These are phyloP conservation scores for Fusarium buharicum DNA, from an alignment of 2,329 filamentous ascomycete species.

Conservation along the genomic window DNA sequence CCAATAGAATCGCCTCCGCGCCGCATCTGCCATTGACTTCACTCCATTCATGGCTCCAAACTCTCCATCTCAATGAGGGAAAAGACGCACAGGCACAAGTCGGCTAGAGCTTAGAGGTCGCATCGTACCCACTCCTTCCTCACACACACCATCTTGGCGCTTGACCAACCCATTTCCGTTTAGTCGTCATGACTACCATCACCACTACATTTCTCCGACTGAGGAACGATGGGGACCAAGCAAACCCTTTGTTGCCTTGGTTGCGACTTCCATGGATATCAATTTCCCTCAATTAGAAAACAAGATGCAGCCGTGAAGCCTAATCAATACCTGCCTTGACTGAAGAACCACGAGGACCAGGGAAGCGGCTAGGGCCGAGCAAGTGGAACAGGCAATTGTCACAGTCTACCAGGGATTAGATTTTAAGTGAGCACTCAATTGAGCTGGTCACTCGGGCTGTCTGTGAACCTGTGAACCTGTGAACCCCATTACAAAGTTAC, in stretches of 20 bases:
- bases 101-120: constrained; percentile 32
- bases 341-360: constrained; percentile 1
- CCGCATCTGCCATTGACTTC: constrained; percentile 30
- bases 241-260: neutral
- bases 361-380: constrained; percentile 25
- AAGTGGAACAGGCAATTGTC: constrained; percentile 26
- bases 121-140: constrained; percentile 34
- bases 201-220: constrained; percentile 36
- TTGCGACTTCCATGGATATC: neutral
- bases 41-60: constrained; percentile 20
- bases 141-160: constrained; percentile 36
- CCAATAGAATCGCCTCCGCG: constrained; percentile 21
- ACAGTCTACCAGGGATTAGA: constrained; percentile 10
- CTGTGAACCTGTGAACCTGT: no score
- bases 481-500: constrained; percentile 10
- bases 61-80: constrained; percentile 35
- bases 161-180: constrained; percentile 38
- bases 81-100: constrained; percentile 37
- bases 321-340: neutral
- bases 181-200: constrained; percentile 37
- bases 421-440: constrained; percentile 24
- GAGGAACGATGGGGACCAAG: constrained; percentile 4
- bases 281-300: neutral
- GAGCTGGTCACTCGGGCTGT: constrained; percentile 23
- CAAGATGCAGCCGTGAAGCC: neutral